Evolutionary conservation across 2,329 filamentous ascomycete genomes (phyloP), one percentile per base, ranked within the genome.

Genomic region (Colletotrichum horii): DNA sequence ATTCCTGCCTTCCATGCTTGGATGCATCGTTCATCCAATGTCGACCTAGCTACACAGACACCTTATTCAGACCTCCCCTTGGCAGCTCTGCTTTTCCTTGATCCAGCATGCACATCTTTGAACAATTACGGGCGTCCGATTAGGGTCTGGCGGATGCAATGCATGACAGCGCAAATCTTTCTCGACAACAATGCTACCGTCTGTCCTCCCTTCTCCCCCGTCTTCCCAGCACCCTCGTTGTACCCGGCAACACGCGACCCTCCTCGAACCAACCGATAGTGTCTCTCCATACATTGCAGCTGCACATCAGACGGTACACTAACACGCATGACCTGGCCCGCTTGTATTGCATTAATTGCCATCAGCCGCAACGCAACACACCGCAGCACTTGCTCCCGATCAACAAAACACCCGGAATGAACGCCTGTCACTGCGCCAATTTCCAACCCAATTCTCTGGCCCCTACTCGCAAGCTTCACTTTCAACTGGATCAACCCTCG

Each of bases 341-440:
- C 67, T 38, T 68, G 66, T 68, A 19, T 52, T 70, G 36, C 38
- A 52, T 70, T 70, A 36, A 62, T 62, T 70, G 56, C 56, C 48
- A 26, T 62, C 67, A 70, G 67, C 67, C 67, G 67, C 67, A 70
- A 52, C 67, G 26, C 58, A 52, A 52, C 56, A n/a, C 67, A 52
- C 30, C 56, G n/a, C 67, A 70, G 19, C 32, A 24, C 61, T 62
- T 24, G 38, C 61, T 36, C 52, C 58, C 61, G 36, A 75, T 8
- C 32, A 66, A 62, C 15, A 22, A 60, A 68, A 43, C 56, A 26
- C 15, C 60, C 32, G 43, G 34, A 60, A 52, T 58, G 28, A 34
- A 56, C 48, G 16, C n/a, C n/a, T 48, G 56, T 32, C 36, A 70
- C 22, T 74, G 66, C 58, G 71, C 24, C 66, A 58, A 64, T 64